Evolutionary conservation across 352 stramenopile species (phyloP), one percentile per base, ranked within the genome.

Genomic region (Phytophthora hybrid): DNA sequence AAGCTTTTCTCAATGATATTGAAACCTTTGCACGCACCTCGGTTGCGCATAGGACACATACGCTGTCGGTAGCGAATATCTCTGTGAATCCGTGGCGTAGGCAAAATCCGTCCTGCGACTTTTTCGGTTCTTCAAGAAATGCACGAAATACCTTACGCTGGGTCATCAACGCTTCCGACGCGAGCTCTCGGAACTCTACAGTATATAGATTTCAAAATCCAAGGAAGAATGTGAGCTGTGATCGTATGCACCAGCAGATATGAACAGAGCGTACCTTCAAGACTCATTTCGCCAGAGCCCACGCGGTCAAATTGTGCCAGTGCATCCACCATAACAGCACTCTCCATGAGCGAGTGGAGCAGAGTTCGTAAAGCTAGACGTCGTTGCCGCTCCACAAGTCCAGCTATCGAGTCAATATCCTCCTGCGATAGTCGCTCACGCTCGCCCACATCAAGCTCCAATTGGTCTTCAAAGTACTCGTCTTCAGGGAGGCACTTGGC

Each of bases 281-380:
- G 89, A 64, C 79, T 84, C 74, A 93, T 79, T 59, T 89, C 77
- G 0, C 83, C 77, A 1, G 64, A 80, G n/a, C 85, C 87, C 19
- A 84, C 52, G 2, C 61, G 77, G 57, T 94, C 87, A 61, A 94
- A 94, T 26, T 76, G 60, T 3, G 68, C 47, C 5, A 94, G 73
- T 16, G 73, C 83, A 0, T 82, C 61, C 1, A 46, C 16, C 64
- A 94, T 80, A 1, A 76, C 49, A 8, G 73, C 52, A 34, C 81
- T 92, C 10, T 77, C 73, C 61, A 94, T 74, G 5, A 94, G 67
- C n/a, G 69, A 81, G 13, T 59, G 67, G 4, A 93, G 63, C 18
- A 80, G 44, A 0, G 79, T 79, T 13, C 59, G 44, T 11, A 73
- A n/a, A 18, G 69, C 68, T 19, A 72, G 31, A 41, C 72, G 52